Evolutionary conservation across 1,139 yeast genomes (phyloP).

Genomic region (Debaryomycetaceae sp.): DNA sequence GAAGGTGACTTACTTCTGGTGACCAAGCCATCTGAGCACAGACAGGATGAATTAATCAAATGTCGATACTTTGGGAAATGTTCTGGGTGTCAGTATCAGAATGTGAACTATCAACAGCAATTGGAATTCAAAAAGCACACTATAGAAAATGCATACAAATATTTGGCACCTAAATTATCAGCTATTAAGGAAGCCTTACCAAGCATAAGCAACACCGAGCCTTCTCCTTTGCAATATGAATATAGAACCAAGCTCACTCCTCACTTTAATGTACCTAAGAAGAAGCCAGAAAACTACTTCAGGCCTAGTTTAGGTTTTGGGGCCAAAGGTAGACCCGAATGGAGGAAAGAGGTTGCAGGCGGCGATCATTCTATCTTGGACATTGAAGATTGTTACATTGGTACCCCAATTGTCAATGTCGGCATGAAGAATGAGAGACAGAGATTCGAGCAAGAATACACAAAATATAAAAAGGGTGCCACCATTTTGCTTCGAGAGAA

Average conservation of each 20-base stretch:
- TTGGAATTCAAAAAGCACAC: constrained; percentile 69
- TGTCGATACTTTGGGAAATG: constrained; percentile 48
- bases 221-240: constrained; percentile 71
- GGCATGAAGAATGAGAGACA: constrained; percentile 74
- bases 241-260: constrained; percentile 95
- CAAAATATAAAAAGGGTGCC: constrained; percentile 74
- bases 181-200: constrained; percentile 47
- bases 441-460: constrained; percentile 47
- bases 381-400: constrained; percentile 91
- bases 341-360: constrained; percentile 53
- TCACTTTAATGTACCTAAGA: constrained; percentile 83
- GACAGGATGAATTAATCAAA: constrained; percentile 50
- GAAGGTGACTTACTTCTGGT: constrained; percentile 73
- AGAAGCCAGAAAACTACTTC: constrained; percentile 32
- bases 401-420: constrained; percentile 70
- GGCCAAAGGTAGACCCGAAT: constrained; percentile 70
- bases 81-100: constrained; percentile 92
- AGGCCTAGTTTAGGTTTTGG: constrained; percentile 88
- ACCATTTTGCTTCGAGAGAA: constrained; percentile 83
- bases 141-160: constrained; percentile 77
- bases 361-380: constrained; percentile 62
- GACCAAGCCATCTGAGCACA: constrained; percentile 35
- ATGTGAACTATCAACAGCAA: constrained; percentile 69
- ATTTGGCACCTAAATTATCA: constrained; percentile 55
- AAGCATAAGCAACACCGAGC: constrained; percentile 59